Base-by-base conservation (phyloP, 257 asterid species). In the Avicennia marina region DNA sequence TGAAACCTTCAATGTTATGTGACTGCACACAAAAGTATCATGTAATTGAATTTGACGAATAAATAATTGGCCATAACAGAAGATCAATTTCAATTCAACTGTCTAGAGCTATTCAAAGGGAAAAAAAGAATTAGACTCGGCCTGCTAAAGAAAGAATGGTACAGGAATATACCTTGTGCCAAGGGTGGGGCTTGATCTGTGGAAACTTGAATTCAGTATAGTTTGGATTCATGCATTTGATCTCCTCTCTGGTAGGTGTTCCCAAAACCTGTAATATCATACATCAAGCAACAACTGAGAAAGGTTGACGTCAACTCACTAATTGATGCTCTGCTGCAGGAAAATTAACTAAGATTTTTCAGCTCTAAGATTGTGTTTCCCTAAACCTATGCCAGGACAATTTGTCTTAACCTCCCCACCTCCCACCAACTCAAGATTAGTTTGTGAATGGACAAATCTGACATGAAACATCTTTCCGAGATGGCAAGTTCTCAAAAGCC, bases 121-220 rank as follows among this genome's bases (percentile, higher is more conserved):
- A 19, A 19, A 53, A 22, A 19, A 9, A 1, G 18, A 9, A 5
- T 38, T 49, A 32, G 39, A 48, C 17, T 11, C 19, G 50, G 22
- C 15, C 36, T 2, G 34, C 32, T 45, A 54, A 39, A 56, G 56
- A 25, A 15, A 56, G 38, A 32, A 52, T 53, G 60, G 40, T 38
- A 29, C 46, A 21, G 41, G 47, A 63, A 60, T 48, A 64, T 60
- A 87, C 98, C 96, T 90, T 90, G 78, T 90, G 98, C 98, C 98
- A 90, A n/a, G 98, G 98, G 70, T 90, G 98, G 63, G 96, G 90
- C 71, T 90, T 90, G 79, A 87, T 90, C 75, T 90, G 98, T 43
- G 96, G 98, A 71, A 90, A 90, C 72, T 87, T 90, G 70, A 90
- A 90, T 71, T 90, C 96, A 0, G 95, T 87, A 52, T 90, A 90